Conservation (phyloP, 345 rosid genomes). For the Acer saccharum region DNA sequence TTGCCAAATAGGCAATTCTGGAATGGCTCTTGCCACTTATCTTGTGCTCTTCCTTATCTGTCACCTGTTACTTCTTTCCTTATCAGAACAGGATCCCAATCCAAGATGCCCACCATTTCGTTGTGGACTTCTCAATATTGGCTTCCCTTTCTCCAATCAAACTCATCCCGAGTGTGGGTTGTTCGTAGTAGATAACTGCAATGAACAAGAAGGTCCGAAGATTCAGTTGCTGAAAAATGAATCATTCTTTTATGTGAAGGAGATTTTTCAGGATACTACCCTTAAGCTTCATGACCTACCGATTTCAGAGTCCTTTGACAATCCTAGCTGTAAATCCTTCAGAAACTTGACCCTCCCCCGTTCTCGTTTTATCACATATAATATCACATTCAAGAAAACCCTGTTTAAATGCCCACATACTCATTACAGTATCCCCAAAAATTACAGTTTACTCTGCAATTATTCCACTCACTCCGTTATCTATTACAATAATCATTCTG, state of each 20-base stretch:
- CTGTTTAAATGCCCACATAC: constrained; percentile 32
- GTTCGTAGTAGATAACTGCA: constrained; percentile 20
- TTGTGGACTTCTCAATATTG: too few species aligned
- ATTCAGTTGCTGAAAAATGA: constrained; percentile 34
- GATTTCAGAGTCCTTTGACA: too few species aligned
- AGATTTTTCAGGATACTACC: constrained; percentile 30
- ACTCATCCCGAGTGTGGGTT: too few species aligned
- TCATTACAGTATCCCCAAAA: neutral
- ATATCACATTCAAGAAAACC: neutral
- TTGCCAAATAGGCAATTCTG: too few species aligned
- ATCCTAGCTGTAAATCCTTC: constrained; percentile 23
- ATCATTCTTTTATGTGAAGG: constrained; percentile 18
- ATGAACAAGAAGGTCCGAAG: neutral
- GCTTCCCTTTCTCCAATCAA: too few species aligned
- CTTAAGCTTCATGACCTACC: constrained; percentile 21
- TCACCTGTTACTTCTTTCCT: too few species aligned
- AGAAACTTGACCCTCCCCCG: constrained; percentile 29
- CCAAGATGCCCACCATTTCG: too few species aligned
- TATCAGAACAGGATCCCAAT: too few species aligned
- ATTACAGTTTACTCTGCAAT: neutral
- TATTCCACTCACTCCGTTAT: too few species aligned
- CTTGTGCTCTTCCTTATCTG: too few species aligned
- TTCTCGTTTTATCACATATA: constrained; percentile 29
- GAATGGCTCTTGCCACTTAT: too few species aligned
- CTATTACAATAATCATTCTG: neutral